Evolutionary conservation across 176 grass and related monocot species (phyloP), one percentile per base, ranked within the genome.

Genomic region (Phoenix roebelenii): DNA sequence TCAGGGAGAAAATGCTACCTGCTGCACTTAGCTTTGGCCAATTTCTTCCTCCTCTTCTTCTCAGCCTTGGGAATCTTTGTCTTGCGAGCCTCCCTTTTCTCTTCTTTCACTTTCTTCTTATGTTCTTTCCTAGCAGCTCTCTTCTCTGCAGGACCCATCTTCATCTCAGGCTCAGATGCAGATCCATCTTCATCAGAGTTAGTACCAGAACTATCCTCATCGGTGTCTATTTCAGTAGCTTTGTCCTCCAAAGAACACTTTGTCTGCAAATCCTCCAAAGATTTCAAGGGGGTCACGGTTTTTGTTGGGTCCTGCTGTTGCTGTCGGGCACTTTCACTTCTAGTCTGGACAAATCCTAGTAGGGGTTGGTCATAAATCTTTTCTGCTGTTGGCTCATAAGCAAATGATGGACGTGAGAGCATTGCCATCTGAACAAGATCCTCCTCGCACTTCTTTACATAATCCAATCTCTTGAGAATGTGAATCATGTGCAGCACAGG

Each of bases 21-120:
- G 58, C 67, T 85, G 57, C 92, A 97, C 72, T 97, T 97, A 2
- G 87, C 81, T 74, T 97, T 97, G 12, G 87, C 84, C 81, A 97
- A 73, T 50, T 97, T 91, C 77, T 88, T 97, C 72, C 92, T 88
- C 65, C 75, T 80, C 57, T 97, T 97, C 65, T 97, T 97, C 18
- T 91, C 84, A 14, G 81, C 75, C 76, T 97, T 97, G 0, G 87
- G 69, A 17, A 83, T 65, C 75, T 97, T 91, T 1, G 61, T 83
- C 66, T 85, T 91, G 29, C 87, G 72, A 20, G 81, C 58, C 72
- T 97, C 81, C 70, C 78, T 85, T 63, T 88, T 97, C 63, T 97
- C 84, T 58, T 91, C 87, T 61, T 91, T 88, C 71, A 97, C 92
- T 65, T 83, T 91, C 70, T 97, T 97, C 61, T 91, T 97, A 53